These are phyloP conservation scores for Ceratobasidium sp. DNA, from an alignment of 1,284 basidiomycete species.

Conservation along the genomic window DNA sequence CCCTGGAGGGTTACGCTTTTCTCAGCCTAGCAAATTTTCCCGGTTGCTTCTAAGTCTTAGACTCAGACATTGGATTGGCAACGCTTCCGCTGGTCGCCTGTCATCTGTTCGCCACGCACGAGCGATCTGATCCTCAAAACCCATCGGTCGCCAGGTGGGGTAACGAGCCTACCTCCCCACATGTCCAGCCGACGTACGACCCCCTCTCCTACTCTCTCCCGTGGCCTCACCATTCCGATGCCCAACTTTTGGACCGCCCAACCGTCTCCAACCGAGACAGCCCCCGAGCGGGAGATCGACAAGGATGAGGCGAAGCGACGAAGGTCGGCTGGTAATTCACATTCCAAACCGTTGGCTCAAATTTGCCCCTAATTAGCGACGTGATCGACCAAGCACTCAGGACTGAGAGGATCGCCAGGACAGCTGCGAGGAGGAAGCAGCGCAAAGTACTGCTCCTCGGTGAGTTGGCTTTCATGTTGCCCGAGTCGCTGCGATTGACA, in stretches of 20 bases:
- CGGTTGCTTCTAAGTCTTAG: constrained; percentile 14
- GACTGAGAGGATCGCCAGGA: constrained; percentile 5
- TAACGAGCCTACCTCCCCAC: neutral
- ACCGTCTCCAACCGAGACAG: neutral
- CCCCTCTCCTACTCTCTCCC: constrained; percentile 24
- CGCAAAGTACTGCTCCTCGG: constrained; percentile 26
- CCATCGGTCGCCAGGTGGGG: neutral
- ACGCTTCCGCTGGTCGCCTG: neutral
- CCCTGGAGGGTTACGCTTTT: neutral
- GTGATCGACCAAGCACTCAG: constrained; percentile 28
- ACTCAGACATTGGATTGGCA: constrained; percentile 2
- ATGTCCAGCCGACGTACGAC: constrained; percentile 19
- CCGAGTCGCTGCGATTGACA: neutral
- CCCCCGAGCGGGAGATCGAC: neutral
- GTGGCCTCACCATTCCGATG: constrained; percentile 1
- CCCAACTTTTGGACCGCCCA: neutral
- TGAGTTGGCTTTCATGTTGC: neutral
- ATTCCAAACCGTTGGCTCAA: neutral
- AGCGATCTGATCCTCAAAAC: neutral
- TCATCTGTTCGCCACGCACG: constrained; percentile 13
- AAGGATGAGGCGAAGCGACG: constrained; percentile 11
- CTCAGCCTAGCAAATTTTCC: neutral
- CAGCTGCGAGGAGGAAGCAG: constrained; percentile 25
- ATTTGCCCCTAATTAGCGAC: constrained; percentile 17
- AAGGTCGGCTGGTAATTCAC: constrained; percentile 13